Evolutionary conservation across 2,329 filamentous ascomycete species (phyloP).

Genomic region (Fusarium sp.): DNA sequence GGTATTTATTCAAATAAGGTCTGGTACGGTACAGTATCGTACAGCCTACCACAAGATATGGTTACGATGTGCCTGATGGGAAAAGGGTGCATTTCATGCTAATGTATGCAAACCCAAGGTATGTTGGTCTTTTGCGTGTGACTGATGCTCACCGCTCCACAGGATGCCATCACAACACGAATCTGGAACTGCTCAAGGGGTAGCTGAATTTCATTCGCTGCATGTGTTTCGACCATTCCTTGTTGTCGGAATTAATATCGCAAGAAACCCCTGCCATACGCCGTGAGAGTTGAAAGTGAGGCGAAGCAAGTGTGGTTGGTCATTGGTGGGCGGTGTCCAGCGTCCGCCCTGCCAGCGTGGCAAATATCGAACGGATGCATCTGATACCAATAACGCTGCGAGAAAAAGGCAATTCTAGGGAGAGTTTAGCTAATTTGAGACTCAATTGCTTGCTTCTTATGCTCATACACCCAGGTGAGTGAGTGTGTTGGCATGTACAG

Average conservation of each 20-base stretch:
- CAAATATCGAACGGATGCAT: constrained; percentile 43
- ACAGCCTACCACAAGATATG: constrained; percentile 34
- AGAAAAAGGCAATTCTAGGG: constrained; percentile 4
- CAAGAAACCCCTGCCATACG: constrained; percentile 44
- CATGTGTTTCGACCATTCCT: constrained; percentile 42
- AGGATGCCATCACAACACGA: constrained; percentile 37
- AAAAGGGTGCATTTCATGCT: constrained; percentile 40
- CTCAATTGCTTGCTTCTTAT: constrained; percentile 12
- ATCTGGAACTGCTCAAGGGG: constrained; percentile 39
- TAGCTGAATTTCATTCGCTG: constrained; percentile 38
- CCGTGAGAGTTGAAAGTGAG: constrained; percentile 46
- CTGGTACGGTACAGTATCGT: constrained; percentile 4
- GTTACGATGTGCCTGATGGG: constrained; percentile 38
- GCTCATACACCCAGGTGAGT: constrained; percentile 4
- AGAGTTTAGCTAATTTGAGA: constrained; percentile 10
- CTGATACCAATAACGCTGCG: constrained; percentile 31
- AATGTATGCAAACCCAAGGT: constrained; percentile 44
- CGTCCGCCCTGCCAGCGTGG: constrained; percentile 48
- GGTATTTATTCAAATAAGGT: constrained; percentile 44
- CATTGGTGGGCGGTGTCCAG: constrained; percentile 43
- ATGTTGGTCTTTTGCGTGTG: constrained; percentile 43
- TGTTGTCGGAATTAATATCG: constrained; percentile 40
- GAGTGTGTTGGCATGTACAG: constrained; percentile 10
- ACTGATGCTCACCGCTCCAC: constrained; percentile 45
- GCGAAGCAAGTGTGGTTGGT: constrained; percentile 45